phyloP scores from a whole-genome alignment of 441 rosid species.

The Melastoma candidum region DNA sequence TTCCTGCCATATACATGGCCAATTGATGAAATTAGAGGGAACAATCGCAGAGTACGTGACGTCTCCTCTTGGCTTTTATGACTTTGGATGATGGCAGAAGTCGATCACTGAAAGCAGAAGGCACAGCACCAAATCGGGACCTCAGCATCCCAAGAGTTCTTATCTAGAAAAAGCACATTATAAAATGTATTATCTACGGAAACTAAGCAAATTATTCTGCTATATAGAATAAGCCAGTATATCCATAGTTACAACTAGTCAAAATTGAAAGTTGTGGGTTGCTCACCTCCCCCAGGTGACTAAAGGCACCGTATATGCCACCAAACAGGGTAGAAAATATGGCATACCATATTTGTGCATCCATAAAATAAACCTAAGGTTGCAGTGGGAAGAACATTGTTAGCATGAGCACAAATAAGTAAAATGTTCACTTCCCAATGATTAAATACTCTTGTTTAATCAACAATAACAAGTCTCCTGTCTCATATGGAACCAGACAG shows the following conservation, averaged over 20 bases:
- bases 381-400: constrained; percentile 15
- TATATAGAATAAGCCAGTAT: neutral
- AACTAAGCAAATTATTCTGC: constrained; percentile 5
- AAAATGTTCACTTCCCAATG: neutral
- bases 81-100: constrained; percentile 44
- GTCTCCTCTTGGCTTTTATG: constrained; percentile 20
- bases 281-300: constrained; percentile 96
- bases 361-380: constrained; percentile 84
- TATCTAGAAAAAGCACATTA: constrained; percentile 37
- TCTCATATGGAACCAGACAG: no score
- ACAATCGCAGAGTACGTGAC: constrained; percentile 24
- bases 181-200: constrained; percentile 8
- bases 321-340: constrained; percentile 91
- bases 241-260: neutral
- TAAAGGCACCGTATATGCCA: constrained; percentile 91
- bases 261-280: constrained; percentile 7
- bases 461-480: no score
- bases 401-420: neutral
- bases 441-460: neutral
- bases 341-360: constrained; percentile 96
- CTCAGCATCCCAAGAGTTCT: constrained; percentile 93
- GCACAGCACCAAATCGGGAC: constrained; percentile 72
- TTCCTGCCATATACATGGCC: neutral
- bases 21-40: constrained; percentile 7
- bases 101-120: constrained; percentile 43